phyloP scores from a whole-genome alignment of 495 filamentous ascomycete genomes.

The Aspergillus biplanus region DNA sequence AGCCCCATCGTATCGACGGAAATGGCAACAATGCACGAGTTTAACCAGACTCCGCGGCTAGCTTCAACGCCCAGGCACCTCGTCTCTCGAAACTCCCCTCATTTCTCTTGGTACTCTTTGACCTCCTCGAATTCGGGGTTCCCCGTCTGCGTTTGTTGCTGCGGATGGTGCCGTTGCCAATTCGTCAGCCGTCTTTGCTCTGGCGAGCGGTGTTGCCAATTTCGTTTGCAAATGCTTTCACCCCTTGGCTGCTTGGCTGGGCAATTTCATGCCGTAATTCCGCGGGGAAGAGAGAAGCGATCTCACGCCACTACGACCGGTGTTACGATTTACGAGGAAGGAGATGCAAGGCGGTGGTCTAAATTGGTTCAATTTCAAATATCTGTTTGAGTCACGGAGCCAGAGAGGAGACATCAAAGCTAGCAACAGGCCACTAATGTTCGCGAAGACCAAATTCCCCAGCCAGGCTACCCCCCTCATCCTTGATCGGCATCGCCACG shows the following conservation, averaged over 20 bases:
- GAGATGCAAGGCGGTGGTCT: background rate
- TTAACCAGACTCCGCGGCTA: background rate
- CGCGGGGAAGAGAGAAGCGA: too few species aligned
- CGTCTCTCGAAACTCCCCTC: background rate
- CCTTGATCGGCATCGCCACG: slow-evolving; percentile 2
- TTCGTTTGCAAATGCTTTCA: background rate
- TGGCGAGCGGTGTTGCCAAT: too few species aligned
- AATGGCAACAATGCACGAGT: background rate
- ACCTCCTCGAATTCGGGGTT: background rate
- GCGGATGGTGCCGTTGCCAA: too few species aligned
- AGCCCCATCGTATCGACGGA: background rate
- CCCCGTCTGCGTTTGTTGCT: too few species aligned
- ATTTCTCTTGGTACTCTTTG: background rate
- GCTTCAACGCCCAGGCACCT: background rate
- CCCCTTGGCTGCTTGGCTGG: too few species aligned
- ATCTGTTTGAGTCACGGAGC: background rate
- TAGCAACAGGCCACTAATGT: too few species aligned
- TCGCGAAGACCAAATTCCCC: background rate
- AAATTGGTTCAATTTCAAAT: background rate
- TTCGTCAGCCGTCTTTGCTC: too few species aligned
- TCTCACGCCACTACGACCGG: background rate
- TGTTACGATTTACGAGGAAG: background rate
- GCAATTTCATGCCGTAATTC: too few species aligned
- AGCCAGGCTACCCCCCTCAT: background rate
- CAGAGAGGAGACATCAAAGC: background rate